These are phyloP conservation scores for Elaeis guineensis DNA, from an alignment of 176 grass and related monocot genomes.

Conservation along the genomic window DNA sequence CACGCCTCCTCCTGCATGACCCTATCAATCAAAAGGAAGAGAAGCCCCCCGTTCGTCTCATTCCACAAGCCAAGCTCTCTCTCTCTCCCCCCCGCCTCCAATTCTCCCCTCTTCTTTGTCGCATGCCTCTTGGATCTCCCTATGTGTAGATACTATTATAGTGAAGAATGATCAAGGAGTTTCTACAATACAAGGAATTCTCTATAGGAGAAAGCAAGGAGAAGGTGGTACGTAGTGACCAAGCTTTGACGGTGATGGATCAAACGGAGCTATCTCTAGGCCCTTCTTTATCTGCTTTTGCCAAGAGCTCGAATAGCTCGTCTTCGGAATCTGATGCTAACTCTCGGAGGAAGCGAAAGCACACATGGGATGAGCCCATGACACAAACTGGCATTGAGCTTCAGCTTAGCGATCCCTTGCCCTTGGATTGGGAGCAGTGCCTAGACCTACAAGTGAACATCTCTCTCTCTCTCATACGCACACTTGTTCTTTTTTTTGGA, in stretches of 20 bases:
- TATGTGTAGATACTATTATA: background rate
- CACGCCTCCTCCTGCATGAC: slow-evolving; percentile 37
- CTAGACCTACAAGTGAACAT: slow-evolving; percentile 27
- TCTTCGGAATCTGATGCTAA: background rate
- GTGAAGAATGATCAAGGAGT: slow-evolving; percentile 24
- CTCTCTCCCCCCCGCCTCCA: slow-evolving; percentile 4
- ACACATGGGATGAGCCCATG: slow-evolving; percentile 9
- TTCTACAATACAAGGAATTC: slow-evolving; percentile 23
- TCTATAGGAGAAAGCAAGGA: background rate
- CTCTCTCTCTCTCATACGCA: background rate
- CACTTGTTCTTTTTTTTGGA: too few relatives aligned
- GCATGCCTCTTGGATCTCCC: background rate
- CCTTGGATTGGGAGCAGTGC: slow-evolving; percentile 35
- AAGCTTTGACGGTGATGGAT: slow-evolving; percentile 16
- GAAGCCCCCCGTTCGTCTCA: too few relatives aligned
- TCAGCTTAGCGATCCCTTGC: slow-evolving; percentile 34
- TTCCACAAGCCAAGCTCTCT: slow-evolving; percentile 4
- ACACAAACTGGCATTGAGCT: slow-evolving; percentile 20
- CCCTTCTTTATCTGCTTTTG: slow-evolving; percentile 20
- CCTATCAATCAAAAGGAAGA: background rate
- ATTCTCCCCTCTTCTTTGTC: background rate
- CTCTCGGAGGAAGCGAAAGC: slow-evolving; percentile 16
- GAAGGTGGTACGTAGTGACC: slow-evolving; percentile 3
- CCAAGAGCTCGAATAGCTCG: background rate
- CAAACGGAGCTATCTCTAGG: slow-evolving; percentile 29